Base-by-base conservation (phyloP, 1,284 basidiomycete genomes). In the Puccinia coronata region DNA sequence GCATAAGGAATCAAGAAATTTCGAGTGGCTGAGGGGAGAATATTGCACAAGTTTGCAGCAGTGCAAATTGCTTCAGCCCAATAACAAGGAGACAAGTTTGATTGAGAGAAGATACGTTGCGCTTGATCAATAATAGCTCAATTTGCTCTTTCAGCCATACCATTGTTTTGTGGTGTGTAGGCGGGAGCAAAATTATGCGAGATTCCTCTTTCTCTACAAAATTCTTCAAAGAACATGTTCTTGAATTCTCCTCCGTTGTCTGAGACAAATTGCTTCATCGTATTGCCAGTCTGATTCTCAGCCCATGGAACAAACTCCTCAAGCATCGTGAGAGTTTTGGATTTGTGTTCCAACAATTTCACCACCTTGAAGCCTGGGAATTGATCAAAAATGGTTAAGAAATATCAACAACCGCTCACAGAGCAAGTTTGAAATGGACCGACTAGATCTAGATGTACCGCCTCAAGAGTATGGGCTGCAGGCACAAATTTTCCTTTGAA, bases 381-480 rank as follows among this genome's bases (percentile, higher is more conserved):
- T 49, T 71, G 47, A 49, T 71, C 47, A 25, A 71, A 25, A n/a
- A 71, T 71, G 3, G 47, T 71, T 16, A 71, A 12, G 23, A 71
- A 71, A 43, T 67, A 67, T 67, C 36, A 31, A 41, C 11, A 5
- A 28, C 63, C 63, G 5, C 6, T 12, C 23, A 67, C 41, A 3
- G 69, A 49, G 20, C 43, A 43, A 25, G 69, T 71, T 25, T 47
- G 47, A 28, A 71, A 49, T 23, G 69, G 69, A 6, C 69, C 69
- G 2, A 47, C 41, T 43, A 51, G 43, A 71, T 71, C 47, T 18
- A 49, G 69, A 23, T 71, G 69, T 49, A 71, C 31, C 2, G 41
- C 47, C 28, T 71, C 69, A 28, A 71, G 47, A 51, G 51, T 49
- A 3, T 47, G 3, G 51, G 36, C 5, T 5, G 43, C 28, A 34